Evolutionary conservation across 2,329 filamentous ascomycete genomes (phyloP), one percentile per base, ranked within the genome.

Genomic region (Cordyceps pruinosa): DNA sequence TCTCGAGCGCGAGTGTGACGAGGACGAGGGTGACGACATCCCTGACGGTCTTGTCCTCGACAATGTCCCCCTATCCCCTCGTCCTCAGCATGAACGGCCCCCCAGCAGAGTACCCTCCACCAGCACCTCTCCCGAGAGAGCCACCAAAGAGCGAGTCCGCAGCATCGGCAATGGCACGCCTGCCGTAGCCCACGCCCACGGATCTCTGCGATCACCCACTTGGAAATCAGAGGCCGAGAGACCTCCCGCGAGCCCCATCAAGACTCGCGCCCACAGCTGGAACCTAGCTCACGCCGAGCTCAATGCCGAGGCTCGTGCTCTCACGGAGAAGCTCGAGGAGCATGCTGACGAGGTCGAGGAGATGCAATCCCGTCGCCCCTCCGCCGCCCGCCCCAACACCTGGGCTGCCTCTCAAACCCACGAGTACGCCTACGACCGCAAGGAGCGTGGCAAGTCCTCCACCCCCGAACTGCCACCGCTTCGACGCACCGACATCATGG

Each of bases 51-150:
- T 89, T 25, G 80, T 91, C 53, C 80, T 94, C 47, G 88, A 90
- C 72, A 94, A 94, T 62, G 86, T 94, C 2, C 89, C 89, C 5
- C 83, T 94, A 46, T 92, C 89, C 0, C 89, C 89, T n/a, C 78
- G 84, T 2, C 84, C 83, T 2, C 74, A 75, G 1, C 74, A 74
- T 25, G 82, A 86, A 60, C 76, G 84, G 17, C 72, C 78, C 0
- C 74, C 74, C 7, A 86, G 80, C 66, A 73, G 75, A 39, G 74
- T 80, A 1, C 67, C 75, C 3, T 85, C 84, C 1, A 72, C 78
- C 5, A 75, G 78, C 0, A 75, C 78, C 3, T 83, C 81, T 0
- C 81, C 80, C 0, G 78, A 83, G 53, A 72, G 80, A 45, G 68
- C 67, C 3, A 71, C 74, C 8, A 82, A 80, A 61, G 77, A 81